These are phyloP conservation scores for Pyrenopolyporus hunteri DNA, from an alignment of 495 filamentous ascomycete species.

Conservation along the genomic window DNA sequence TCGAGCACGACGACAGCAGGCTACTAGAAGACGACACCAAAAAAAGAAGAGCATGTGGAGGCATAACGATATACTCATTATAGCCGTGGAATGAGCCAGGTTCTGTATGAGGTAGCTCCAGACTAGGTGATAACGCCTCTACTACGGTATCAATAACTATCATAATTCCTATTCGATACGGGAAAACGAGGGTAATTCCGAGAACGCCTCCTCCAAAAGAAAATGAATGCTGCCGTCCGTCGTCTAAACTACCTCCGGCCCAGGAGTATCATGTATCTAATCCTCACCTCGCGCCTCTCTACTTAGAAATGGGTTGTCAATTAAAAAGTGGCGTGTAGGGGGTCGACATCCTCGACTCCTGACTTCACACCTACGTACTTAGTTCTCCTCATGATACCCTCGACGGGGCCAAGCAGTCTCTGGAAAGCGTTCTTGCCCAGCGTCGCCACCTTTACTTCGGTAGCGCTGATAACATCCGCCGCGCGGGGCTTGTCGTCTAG, in stretches of 20 bases:
- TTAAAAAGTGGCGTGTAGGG: constrained; percentile 47
- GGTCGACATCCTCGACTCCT: constrained; percentile 60
- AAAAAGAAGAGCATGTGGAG: too few species aligned
- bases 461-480: constrained; percentile 82
- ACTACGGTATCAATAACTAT: constrained; percentile 38
- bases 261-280: constrained; percentile 27
- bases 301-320: neutral
- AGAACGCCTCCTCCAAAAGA: constrained; percentile 40
- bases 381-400: constrained; percentile 89
- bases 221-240: constrained; percentile 35
- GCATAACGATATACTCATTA: too few species aligned
- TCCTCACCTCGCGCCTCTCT: constrained; percentile 10
- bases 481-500: constrained; percentile 92
- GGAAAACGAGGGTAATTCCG: constrained; percentile 36
- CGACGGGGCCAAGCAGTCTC: constrained; percentile 88
- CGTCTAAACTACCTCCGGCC: constrained; percentile 20
- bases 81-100: too few species aligned
- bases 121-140: constrained; percentile 24
- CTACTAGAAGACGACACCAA: too few species aligned
- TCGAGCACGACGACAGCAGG: too few species aligned
- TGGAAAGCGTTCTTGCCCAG: constrained; percentile 95
- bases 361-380: constrained; percentile 59
- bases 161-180: constrained; percentile 28
- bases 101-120: constrained; percentile 5
- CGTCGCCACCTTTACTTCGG: constrained; percentile 91